Conservation (phyloP, 2,329 filamentous ascomycete species). For the Neofusicoccum umdonicola region DNA sequence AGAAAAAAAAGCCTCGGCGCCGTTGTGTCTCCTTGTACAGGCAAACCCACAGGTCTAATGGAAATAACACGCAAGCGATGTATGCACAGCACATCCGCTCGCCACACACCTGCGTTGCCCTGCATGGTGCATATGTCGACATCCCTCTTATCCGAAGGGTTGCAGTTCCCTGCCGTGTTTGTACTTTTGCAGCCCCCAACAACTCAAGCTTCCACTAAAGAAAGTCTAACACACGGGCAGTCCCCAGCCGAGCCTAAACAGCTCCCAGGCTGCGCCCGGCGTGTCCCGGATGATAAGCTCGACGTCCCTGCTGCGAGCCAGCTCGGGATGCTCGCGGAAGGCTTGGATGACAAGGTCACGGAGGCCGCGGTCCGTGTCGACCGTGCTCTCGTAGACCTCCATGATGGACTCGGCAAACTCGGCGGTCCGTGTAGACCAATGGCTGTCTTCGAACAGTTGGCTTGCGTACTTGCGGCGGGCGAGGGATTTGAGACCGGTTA, state of each 20-base stretch:
- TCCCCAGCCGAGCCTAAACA: conserved; percentile 49
- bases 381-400: conserved; percentile 49
- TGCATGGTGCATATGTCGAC: conserved; percentile 4
- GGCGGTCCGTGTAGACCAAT: conserved; percentile 37
- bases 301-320: conserved; percentile 47
- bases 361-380: conserved; percentile 50
- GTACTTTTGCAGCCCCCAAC: background rate
- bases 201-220: background rate
- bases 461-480: conserved; percentile 47
- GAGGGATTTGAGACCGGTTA: conserved; percentile 46
- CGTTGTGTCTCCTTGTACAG: background rate
- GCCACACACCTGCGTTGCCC: background rate
- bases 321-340: conserved; percentile 46
- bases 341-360: conserved; percentile 48
- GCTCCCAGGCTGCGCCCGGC: conserved; percentile 47
- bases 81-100: background rate
- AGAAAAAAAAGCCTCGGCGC: background rate
- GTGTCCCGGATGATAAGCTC: conserved; percentile 44
- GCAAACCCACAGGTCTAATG: background rate
- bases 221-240: conserved; percentile 35
- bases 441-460: conserved; percentile 38
- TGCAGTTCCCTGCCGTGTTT: background rate
- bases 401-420: conserved; percentile 49
- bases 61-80: background rate
- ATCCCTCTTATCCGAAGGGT: background rate